Evolutionary conservation across 106 monocot species (phyloP).

Genomic region (Vanilla planifolia): DNA sequence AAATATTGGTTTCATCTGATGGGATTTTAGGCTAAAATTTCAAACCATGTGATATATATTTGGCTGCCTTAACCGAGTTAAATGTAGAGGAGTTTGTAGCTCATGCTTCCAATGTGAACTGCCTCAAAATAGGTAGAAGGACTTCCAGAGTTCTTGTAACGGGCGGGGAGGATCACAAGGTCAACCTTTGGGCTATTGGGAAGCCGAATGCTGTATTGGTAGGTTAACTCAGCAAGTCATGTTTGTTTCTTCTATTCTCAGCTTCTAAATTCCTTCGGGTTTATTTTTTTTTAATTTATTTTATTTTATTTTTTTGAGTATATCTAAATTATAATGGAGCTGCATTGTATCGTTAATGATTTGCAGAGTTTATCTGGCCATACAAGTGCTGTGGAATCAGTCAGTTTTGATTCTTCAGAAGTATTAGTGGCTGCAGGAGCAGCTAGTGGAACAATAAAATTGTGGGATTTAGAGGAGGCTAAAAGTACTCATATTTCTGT

Average conservation of each 20-base stretch:
- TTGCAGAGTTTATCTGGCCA: constrained; percentile 88
- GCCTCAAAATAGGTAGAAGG: constrained; percentile 91
- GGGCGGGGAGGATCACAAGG: constrained; percentile 97
- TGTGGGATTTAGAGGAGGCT: constrained; percentile 96
- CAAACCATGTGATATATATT: no score
- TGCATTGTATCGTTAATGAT: constrained; percentile 5
- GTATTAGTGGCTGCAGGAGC: constrained; percentile 92
- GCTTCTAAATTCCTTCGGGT: no score
- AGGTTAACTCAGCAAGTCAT: constrained; percentile 6
- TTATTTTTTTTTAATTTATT: no score
- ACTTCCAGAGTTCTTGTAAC: constrained; percentile 92
- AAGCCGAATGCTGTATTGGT: constrained; percentile 97
- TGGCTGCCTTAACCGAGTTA: constrained; percentile 39
- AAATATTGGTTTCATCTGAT: neutral
- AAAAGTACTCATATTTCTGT: constrained; percentile 52
- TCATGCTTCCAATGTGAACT: constrained; percentile 93
- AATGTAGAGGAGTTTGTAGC: constrained; percentile 93
- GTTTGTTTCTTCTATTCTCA: neutral
- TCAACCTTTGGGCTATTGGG: constrained; percentile 94
- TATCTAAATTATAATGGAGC: neutral
- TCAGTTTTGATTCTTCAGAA: constrained; percentile 90
- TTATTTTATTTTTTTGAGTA: neutral
- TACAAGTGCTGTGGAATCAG: constrained; percentile 87
- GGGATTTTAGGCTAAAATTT: no score
- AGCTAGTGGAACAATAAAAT: constrained; percentile 84